Percentiles rank a stretch among this genome's conserved stretches.
Evolutionary conservation across 2,329 filamentous ascomycete species (phyloP).

Genomic region (Fusarium proliferatum): DNA sequence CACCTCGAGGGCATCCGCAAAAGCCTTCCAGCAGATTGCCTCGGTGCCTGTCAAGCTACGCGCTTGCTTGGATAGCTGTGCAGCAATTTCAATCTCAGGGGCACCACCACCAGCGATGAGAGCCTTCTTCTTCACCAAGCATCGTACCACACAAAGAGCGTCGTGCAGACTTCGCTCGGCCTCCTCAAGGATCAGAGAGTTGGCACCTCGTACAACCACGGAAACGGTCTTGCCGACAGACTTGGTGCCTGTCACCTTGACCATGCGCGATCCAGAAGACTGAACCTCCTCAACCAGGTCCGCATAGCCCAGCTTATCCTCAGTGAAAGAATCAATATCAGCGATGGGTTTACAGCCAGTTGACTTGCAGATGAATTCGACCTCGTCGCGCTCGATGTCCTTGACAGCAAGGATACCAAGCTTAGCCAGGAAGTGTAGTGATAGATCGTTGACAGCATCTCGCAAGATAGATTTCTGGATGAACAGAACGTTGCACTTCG

Average conservation of each 20-base stretch:
- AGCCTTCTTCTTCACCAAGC: conserved; percentile 99
- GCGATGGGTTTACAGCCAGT: conserved; percentile 99
- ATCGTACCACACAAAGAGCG: conserved; percentile 96
- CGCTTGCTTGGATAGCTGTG: conserved; percentile 83
- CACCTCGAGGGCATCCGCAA: conserved; percentile 96
- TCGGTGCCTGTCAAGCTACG: conserved; percentile 90
- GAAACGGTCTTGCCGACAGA: conserved; percentile 88
- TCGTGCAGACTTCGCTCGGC: conserved; percentile 97
- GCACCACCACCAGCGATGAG: conserved; percentile 96
- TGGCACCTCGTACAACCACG: conserved; percentile 93
- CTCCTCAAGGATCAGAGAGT: conserved; percentile 93
- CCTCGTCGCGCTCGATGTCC: conserved; percentile 98
- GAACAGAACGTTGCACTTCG: conserved; percentile 97
- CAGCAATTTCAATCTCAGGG: conserved; percentile 95
- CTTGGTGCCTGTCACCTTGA: conserved; percentile 94
- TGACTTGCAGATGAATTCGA: conserved; percentile 99
- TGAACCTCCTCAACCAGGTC: conserved; percentile 95
- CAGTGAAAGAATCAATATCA: conserved; percentile 97
- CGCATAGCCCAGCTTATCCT: conserved; percentile 95
- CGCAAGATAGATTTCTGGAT: conserved; percentile 99
- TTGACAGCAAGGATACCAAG: conserved; percentile 96
- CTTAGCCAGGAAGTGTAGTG: conserved; percentile 96
- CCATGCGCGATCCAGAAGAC: conserved; percentile 87
- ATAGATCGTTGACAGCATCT: conserved; percentile 97
- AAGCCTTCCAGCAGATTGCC: conserved; percentile 98